phyloP scores from a whole-genome alignment of 2,329 filamentous ascomycete species.

The Corniculantispora saksenae region DNA sequence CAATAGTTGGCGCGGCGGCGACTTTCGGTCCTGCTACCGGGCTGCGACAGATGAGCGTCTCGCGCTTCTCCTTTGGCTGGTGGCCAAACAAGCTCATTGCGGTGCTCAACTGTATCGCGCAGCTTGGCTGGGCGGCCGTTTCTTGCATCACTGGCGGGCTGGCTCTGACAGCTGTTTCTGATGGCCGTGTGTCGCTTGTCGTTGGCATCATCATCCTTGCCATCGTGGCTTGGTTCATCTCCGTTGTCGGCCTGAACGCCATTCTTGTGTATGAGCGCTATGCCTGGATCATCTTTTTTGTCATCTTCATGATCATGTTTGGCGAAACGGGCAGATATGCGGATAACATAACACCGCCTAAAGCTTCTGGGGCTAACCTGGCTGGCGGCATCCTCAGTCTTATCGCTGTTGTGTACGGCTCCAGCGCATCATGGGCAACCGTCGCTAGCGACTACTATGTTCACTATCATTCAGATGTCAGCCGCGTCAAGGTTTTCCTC shows the following conservation, averaged over 20 bases:
- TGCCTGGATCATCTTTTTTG: slow-evolving; percentile 49
- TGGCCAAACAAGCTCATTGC: slow-evolving; percentile 53
- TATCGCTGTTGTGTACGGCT: slow-evolving; percentile 49
- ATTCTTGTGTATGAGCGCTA: slow-evolving; percentile 53
- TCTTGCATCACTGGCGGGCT: slow-evolving; percentile 53
- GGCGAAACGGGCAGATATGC: slow-evolving; percentile 45
- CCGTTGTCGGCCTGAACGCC: slow-evolving; percentile 51
- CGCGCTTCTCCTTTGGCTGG: slow-evolving; percentile 51
- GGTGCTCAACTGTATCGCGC: slow-evolving; percentile 37
- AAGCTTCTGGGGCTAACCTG: slow-evolving; percentile 35
- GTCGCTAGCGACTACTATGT: slow-evolving; percentile 43
- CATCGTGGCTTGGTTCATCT: slow-evolving; percentile 50
- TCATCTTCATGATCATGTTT: slow-evolving; percentile 52
- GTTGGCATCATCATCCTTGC: slow-evolving; percentile 56
- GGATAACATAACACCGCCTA: slow-evolving; percentile 38
- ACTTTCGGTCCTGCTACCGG: slow-evolving; percentile 52
- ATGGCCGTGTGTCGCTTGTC: slow-evolving; percentile 46
- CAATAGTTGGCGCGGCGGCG: slow-evolving; percentile 47
- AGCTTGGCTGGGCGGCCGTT: slow-evolving; percentile 54
- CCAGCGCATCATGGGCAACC: slow-evolving; percentile 50
- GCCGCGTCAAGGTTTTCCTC: slow-evolving; percentile 47
- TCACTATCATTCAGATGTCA: slow-evolving; percentile 48
- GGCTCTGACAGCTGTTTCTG: slow-evolving; percentile 47
- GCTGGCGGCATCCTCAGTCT: slow-evolving; percentile 44
- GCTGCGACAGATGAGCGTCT: slow-evolving; percentile 52